Evolutionary conservation across 2,329 filamentous ascomycete species (phyloP).

Genomic region (Stachybotrys chlorohalonatus): DNA sequence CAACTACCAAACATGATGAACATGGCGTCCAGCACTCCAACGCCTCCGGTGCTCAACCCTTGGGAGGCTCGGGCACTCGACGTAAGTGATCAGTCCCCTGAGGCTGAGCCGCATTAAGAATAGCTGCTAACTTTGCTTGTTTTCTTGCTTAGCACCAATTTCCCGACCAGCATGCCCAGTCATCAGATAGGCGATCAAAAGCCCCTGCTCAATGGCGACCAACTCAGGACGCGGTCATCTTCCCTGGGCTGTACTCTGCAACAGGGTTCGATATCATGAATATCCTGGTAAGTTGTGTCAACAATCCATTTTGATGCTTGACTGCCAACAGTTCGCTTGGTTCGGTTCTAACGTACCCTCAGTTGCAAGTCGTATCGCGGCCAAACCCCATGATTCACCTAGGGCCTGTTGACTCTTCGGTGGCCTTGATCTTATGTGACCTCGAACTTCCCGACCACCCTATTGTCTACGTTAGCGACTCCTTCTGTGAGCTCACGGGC

Average conservation of each 20-base stretch:
- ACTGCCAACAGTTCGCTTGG: background rate
- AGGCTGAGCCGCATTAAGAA: background rate
- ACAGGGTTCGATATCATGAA: conserved; percentile 47
- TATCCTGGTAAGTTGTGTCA: conserved; percentile 36
- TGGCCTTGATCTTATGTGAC: conserved; percentile 76
- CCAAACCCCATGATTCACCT: conserved; percentile 70
- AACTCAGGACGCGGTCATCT: conserved; percentile 39
- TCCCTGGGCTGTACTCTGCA: conserved; percentile 44
- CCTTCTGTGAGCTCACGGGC: conserved; percentile 70
- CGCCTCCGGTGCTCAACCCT: conserved; percentile 9
- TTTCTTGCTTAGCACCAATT: background rate
- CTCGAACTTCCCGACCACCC: conserved; percentile 64
- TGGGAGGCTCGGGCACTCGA: conserved; percentile 16
- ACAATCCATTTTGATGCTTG: background rate
- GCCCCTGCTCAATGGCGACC: conserved; percentile 12
- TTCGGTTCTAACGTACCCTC: conserved; percentile 5
- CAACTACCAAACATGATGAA: background rate
- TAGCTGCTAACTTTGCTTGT: background rate
- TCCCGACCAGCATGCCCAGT: conserved; percentile 1
- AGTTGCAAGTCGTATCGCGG: conserved; percentile 57
- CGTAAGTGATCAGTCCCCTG: conserved; percentile 3
- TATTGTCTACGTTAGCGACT: conserved; percentile 76
- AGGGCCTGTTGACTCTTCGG: conserved; percentile 75
- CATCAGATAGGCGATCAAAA: background rate
- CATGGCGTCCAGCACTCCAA: conserved; percentile 9